Percentiles rank a stretch among this genome's conserved stretches.
These are phyloP conservation scores for Amaranthus hypochondriacus DNA, from an alignment of 148 eudicot genomes.

Conservation along the genomic window DNA sequence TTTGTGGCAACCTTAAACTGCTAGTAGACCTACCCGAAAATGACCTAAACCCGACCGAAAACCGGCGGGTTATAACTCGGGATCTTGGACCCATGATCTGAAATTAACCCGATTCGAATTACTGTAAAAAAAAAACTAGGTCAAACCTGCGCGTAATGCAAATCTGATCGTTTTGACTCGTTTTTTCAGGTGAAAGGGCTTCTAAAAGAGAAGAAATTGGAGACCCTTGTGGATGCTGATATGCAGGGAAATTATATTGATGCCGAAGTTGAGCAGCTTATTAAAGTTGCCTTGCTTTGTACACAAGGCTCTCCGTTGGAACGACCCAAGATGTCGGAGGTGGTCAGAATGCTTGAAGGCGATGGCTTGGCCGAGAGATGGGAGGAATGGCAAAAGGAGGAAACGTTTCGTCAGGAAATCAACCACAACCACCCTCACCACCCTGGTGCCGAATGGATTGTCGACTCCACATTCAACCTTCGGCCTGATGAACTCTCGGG, in stretches of 20 bases:
- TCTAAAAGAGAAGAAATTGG: constrained; percentile 39
- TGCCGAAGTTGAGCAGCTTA: constrained; percentile 34
- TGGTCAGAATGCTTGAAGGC: constrained; percentile 40
- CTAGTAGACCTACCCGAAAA: too few relatives aligned
- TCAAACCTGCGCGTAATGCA: too few relatives aligned
- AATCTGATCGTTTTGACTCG: too few relatives aligned
- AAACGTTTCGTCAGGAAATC: constrained; percentile 29
- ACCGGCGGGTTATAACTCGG: too few relatives aligned
- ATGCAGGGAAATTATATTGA: constrained; percentile 36
- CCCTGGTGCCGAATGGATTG: constrained; percentile 23
- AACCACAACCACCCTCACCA: constrained; percentile 22
- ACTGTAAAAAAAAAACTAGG: too few relatives aligned
- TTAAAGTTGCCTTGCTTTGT: constrained; percentile 37
- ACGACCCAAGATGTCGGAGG: constrained; percentile 40
- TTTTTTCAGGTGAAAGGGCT: constrained; percentile 41
- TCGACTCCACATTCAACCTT: constrained; percentile 32
- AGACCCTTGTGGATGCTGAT: constrained; percentile 36
- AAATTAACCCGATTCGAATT: too few relatives aligned
- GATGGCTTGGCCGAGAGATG: constrained; percentile 37
- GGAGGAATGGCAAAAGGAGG: constrained; percentile 41
- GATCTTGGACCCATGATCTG: too few relatives aligned
- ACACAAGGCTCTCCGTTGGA: constrained; percentile 31
- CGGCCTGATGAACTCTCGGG: constrained; percentile 37
- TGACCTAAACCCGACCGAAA: too few relatives aligned
- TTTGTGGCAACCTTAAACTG: too few relatives aligned